Evolutionary conservation across 768 basidiomycete genomes (phyloP).

Genomic region (Hygrophorus pudorinus): DNA sequence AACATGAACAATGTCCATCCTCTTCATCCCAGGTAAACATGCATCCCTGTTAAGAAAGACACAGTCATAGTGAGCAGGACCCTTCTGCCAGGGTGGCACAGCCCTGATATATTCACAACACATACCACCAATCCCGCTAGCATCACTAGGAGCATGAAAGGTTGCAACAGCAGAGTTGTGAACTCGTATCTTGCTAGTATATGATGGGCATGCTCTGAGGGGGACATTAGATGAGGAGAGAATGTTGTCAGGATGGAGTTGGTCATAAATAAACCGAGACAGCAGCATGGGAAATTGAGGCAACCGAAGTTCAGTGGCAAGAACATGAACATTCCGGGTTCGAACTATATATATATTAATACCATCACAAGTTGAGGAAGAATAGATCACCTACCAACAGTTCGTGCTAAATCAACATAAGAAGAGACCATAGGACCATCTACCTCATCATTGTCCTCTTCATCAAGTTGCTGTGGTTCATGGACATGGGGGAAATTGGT

Average conservation of each 20-base stretch:
- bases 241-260: neutral
- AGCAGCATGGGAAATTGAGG: constrained; percentile 15
- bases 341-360: constrained; percentile 4
- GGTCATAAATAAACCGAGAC: constrained; percentile 18
- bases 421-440: neutral
- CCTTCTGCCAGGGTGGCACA: constrained; percentile 14
- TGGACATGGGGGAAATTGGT: too few relatives aligned
- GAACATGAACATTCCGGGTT: neutral
- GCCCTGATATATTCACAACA: constrained; percentile 16
- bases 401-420: constrained; percentile 1
- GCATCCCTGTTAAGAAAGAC: constrained; percentile 13
- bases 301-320: neutral
- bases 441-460: neutral
- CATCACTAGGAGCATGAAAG: constrained; percentile 20
- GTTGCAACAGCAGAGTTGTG: constrained; percentile 11
- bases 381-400: neutral
- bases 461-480: too few relatives aligned
- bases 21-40: constrained; percentile 8
- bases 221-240: neutral
- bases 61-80: constrained; percentile 13
- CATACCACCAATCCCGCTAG: constrained; percentile 18
- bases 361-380: neutral
- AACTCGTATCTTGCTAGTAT: constrained; percentile 1
- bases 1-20: constrained; percentile 16
- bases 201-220: neutral